Evolutionary conservation across 1,284 basidiomycete species (phyloP), one percentile per base, ranked within the genome.

Genomic region (Xerocomus amazonicus): DNA sequence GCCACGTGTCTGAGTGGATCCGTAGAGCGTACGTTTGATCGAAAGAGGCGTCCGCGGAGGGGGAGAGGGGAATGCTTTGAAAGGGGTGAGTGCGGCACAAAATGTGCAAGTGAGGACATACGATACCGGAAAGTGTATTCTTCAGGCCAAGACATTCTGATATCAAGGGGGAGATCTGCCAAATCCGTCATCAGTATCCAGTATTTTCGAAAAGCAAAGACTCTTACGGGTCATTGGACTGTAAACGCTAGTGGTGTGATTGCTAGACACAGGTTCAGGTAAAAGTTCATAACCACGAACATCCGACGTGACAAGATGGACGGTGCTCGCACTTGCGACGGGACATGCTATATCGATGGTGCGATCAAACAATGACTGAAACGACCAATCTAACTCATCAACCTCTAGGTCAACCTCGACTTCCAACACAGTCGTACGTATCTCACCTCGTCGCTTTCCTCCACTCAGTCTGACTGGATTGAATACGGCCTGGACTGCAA

Each of bases 401-500:
- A 37, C 23, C 27, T 2, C 2, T 26, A 1, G 36, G 16, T 51
- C 19, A 56, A 34, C 3, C 14, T 35, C 6, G 3, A 17, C 27
- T 9, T 17, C 17, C 9, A 28, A 38, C n/a, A 13, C 4, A n/a
- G 8, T 19, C 10, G 6, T 7, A 10, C 5, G 34, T 43, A 40
- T 35, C 45, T 43, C 53, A 86, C 92, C 83, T 76, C 81, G 76
- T 62, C 76, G 73, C 58, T 71, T 68, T 48, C 73, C 69, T 35
- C 65, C 54, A 32, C 76, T 73, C 55, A 65, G 63, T 43, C 89
- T 79, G 14, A 93, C 73, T 10, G 94, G 88, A 63, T 96, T 84
- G 26, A 87, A 80, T 4, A 97, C 86, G 3, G 84, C 80, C 58
- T 93, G 91, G 60, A 92, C 86, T n/a, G 80, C 80, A 41, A 98